Base-by-base conservation (phyloP, 129 eudicot genomes). In the Chrysanthemum makinoi region DNA sequence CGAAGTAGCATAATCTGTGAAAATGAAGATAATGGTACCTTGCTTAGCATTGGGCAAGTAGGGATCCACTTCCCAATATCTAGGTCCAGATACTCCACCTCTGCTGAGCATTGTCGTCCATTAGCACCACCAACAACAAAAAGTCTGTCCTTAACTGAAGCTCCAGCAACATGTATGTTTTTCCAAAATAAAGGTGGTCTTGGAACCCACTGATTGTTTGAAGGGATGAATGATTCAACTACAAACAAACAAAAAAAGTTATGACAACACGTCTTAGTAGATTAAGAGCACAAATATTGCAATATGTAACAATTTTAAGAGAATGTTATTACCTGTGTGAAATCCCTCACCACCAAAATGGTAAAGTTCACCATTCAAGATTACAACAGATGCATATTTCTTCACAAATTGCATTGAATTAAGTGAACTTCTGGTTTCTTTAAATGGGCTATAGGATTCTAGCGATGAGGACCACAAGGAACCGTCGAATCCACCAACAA, bases 401-500 rank as follows among this genome's bases (percentile, higher is more conserved):
- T 88, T 80, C 5, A 66, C 18, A 69, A 73, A 78, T 28, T 80
- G 72, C 95, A 89, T 89, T 1, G 84, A 82, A 14, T 60, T 66
- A 75, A 81, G 95, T 61, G 88, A 49, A n/a, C 15, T 47, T 60
- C 66, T 72, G 10, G 17, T 49, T 47, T 93, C 95, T 3, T 53
- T 10, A 52, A 72, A 76, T 63, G 84, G 92, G 43, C 15, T 60
- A 64, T 79, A 93, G 11, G 85, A 82, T 50, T 75, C 79, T 71
- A 89, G 64, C 61, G 74, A 58, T 72, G 80, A 57, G 17, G 84
- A 61, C 98, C 96, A 93, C 9, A 86, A 70, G 56, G 72, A 68
- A 24, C 98, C 95, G 72, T 89, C 80, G 70, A 12, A 81, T 16
- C 98, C 96, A 11, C 98, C 96, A 24, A 83, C 80, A 26, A 89